Base-by-base conservation (phyloP, 805 yeast species). In the Barnettozyma californica region DNA sequence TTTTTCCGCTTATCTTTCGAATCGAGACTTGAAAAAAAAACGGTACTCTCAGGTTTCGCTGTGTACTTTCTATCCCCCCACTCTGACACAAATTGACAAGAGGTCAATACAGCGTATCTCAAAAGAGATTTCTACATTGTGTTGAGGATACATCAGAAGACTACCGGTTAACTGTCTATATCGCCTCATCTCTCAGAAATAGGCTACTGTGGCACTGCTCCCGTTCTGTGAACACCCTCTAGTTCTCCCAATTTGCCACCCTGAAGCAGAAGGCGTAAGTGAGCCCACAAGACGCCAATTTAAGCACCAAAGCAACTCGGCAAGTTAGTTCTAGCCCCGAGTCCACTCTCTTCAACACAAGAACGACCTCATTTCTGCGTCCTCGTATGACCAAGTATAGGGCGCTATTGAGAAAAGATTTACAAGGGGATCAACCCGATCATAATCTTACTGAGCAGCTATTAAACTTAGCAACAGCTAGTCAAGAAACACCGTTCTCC, bases 1-100 rank as follows among this genome's bases (percentile, higher is more conserved):
- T 35, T 35, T 35, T 35, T 35, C 14, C 11, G 14, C 38, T 35
- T 35, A 35, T 35, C 43, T 40, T 40, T 27, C 29, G 43, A 40
- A 16, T 23, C 21, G 43, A 40, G 33, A 40, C 31, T n/a, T 27
- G 43, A 23, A 16, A 16, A 16, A 16, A 25, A 35, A 35, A 29
- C 33, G 16, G 16, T 26, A 9, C 33, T 16, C 33, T 9, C 33
- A 29, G 14, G 33, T 29, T 29, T 29, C 33, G 16, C 16, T 13
- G 33, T 29, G 33, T 5, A 29, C 33, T 29, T 29, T 29, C 33
- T 13, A 29, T n/a, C n/a, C 33, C 11, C 33, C 16, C 11, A 7
- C 33, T 16, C 7, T 5, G 33, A 29, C 33, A 29, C 33, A 9
- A 29, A 29, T 5, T 21, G 9, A 5, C 21, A 35, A 20, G 6